These are phyloP conservation scores for Arctium lappa DNA, from an alignment of 129 eudicot species.

Conservation along the genomic window DNA sequence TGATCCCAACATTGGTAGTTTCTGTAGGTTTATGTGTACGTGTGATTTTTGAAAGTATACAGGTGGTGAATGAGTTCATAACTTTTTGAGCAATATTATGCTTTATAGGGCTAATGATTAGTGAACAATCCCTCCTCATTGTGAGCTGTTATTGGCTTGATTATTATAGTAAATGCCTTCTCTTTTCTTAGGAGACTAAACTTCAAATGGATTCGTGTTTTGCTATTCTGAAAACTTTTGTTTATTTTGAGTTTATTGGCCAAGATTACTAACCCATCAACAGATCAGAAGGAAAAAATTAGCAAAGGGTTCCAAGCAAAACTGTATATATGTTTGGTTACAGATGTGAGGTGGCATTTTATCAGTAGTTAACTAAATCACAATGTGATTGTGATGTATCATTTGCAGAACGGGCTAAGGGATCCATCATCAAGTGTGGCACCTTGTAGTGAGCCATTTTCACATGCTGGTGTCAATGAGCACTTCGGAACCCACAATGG, in stretches of 20 bases:
- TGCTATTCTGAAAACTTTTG: background rate
- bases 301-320: background rate
- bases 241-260: background rate
- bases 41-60: background rate
- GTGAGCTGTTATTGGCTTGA: too few species aligned
- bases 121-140: background rate
- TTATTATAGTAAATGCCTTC: background rate
- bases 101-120: background rate
- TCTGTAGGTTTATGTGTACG: background rate
- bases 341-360: too few species aligned
- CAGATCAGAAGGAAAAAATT: background rate
- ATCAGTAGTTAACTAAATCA: background rate
- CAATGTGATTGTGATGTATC: background rate
- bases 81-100: background rate
- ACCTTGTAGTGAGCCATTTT: constrained; percentile 33
- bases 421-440: constrained; percentile 19
- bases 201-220: background rate
- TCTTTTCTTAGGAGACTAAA: background rate
- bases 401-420: constrained; percentile 42
- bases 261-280: background rate
- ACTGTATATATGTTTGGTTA: background rate
- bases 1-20: background rate
- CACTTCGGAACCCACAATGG: constrained; percentile 4
- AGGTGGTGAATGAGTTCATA: background rate
- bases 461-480: constrained; percentile 10